Percentiles rank a stretch among this genome's conserved stretches.
phyloP scores from a whole-genome alignment of 176 grass and related monocot species.

The Avena atlantica region DNA sequence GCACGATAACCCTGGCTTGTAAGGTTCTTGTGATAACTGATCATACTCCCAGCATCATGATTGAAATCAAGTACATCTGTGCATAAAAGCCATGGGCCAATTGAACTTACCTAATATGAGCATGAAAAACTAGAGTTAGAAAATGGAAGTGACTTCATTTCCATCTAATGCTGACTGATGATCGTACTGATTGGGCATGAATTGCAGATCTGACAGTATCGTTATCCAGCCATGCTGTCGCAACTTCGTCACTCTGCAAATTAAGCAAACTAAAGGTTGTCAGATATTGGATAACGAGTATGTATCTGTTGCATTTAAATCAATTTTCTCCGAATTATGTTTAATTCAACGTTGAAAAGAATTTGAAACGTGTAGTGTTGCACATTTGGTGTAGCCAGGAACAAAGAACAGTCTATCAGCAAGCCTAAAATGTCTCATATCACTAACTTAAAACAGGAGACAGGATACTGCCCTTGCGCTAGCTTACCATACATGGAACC shows the following conservation, averaged over 20 bases:
- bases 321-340: background rate
- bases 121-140: slow-evolving; percentile 12
- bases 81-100: slow-evolving; percentile 72
- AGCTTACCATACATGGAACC: slow-evolving; percentile 86
- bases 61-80: slow-evolving; percentile 49
- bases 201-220: slow-evolving; percentile 83
- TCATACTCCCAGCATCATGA: slow-evolving; percentile 94
- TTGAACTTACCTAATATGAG: slow-evolving; percentile 57
- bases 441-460: background rate
- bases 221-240: slow-evolving; percentile 82
- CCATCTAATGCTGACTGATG: slow-evolving; percentile 11
- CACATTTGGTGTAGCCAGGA: background rate
- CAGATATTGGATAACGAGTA: background rate
- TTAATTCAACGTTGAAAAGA: background rate
- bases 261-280: slow-evolving; percentile 7
- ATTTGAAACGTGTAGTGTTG: background rate
- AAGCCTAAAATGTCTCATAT: slow-evolving; percentile 3
- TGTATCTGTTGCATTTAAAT: background rate
- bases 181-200: slow-evolving; percentile 82
- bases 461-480: background rate
- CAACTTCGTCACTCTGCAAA: slow-evolving; percentile 82
- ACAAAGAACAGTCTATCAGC: background rate
- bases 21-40: slow-evolving; percentile 88
- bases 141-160: slow-evolving; percentile 16
- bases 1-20: slow-evolving; percentile 75